A percentile compares a stretch with the other conserved stretches of the same genome.
Conservation (phyloP, 768 basidiomycete species). For the Tubosaeta brunneosetosa region DNA sequence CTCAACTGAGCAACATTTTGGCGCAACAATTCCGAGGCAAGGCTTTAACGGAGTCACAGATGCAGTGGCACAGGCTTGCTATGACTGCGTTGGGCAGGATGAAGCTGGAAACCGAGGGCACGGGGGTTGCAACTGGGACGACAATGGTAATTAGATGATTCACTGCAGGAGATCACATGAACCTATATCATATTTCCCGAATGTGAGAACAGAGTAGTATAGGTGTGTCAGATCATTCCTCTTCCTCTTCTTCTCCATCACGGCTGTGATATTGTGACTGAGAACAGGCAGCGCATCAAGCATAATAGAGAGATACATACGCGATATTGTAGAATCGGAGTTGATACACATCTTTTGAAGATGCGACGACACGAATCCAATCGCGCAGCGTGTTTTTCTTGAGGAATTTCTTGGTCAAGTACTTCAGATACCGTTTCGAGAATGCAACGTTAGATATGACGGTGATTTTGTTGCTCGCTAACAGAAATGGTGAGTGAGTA, state of each 20-base stretch:
- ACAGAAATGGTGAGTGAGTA: slow-evolving; percentile 2
- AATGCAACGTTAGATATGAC: slow-evolving; percentile 84
- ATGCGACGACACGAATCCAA: slow-evolving; percentile 97
- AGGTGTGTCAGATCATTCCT: slow-evolving; percentile 32
- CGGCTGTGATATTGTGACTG: slow-evolving; percentile 26
- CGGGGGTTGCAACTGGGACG: slow-evolving; percentile 3
- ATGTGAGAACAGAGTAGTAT: background rate
- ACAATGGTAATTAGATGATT: slow-evolving; percentile 19
- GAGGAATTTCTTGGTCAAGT: slow-evolving; percentile 98
- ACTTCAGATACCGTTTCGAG: slow-evolving; percentile 97
- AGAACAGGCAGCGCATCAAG: background rate
- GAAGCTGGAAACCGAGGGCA: slow-evolving; percentile 33
- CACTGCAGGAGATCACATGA: background rate
- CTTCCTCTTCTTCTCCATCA: slow-evolving; percentile 54
- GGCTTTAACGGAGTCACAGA: slow-evolving; percentile 52
- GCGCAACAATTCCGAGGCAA: slow-evolving; percentile 65
- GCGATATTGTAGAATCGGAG: slow-evolving; percentile 94
- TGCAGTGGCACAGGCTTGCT: slow-evolving; percentile 70
- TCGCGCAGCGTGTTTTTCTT: slow-evolving; percentile 96
- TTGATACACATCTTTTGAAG: slow-evolving; percentile 89
- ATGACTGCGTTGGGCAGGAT: slow-evolving; percentile 55
- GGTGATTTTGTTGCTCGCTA: slow-evolving; percentile 78
- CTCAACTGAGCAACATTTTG: slow-evolving; percentile 53
- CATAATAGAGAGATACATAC: slow-evolving; percentile 39
- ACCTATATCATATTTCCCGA: slow-evolving; percentile 6